These are phyloP conservation scores for Thoreauomyces humboldtii DNA, from an alignment of 192 early-diverging fungal genomes.

Conservation along the genomic window DNA sequence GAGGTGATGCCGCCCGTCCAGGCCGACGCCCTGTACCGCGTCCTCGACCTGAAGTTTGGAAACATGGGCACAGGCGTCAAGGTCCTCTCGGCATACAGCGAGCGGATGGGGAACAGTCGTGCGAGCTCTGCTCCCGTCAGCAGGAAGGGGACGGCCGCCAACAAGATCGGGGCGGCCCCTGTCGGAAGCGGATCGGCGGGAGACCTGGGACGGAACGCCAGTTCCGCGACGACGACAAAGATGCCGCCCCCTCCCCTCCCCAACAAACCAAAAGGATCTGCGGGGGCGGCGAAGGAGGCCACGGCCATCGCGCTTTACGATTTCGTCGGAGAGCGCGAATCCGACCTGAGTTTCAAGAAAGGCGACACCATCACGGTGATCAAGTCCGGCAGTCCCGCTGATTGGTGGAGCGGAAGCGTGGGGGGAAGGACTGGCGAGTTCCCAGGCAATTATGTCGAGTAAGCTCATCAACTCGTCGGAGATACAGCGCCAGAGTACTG, in stretches of 20 bases:
- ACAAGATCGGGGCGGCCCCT: constrained; percentile 1
- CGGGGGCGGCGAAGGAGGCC: not conserved
- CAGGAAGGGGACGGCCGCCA: not conserved
- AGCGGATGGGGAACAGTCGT: not conserved
- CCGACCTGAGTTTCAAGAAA: constrained; percentile 80
- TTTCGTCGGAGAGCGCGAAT: constrained; percentile 73
- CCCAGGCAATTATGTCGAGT: constrained; percentile 64
- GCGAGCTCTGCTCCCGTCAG: not conserved
- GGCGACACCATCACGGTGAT: constrained; percentile 81
- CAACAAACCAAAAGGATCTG: not conserved
- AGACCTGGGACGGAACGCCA: not conserved
- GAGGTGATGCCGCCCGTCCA: constrained; percentile 69
- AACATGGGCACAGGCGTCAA: constrained; percentile 20
- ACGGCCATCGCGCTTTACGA: constrained; percentile 70
- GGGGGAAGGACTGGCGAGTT: constrained; percentile 62
- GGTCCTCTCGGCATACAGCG: not conserved
- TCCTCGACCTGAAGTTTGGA: constrained; percentile 52
- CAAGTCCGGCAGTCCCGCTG: constrained; percentile 64
- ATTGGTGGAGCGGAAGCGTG: constrained; percentile 72
- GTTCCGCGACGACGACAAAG: constrained; percentile 9
- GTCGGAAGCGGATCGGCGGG: not conserved
- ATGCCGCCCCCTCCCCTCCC: constrained; percentile 13
- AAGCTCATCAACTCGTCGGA: too few species aligned
- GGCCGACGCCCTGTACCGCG: constrained; percentile 77
- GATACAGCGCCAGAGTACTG: too few species aligned